Evolutionary conservation across 805 yeast genomes (phyloP).

Genomic region (Wickerhamomyces ciferrii): DNA sequence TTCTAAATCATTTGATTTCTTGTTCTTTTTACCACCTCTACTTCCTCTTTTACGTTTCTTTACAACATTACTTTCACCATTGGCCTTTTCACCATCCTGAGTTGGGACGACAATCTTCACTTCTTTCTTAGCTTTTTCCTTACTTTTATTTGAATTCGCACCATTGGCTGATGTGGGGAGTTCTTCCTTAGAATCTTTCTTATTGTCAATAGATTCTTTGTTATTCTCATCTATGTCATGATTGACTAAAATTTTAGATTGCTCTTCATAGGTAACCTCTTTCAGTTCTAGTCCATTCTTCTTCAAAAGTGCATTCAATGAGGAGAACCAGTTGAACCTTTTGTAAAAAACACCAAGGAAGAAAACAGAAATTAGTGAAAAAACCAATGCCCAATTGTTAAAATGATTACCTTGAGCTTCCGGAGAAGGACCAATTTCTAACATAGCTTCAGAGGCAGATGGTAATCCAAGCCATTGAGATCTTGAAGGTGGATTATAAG

Average conservation of each 20-base stretch:
- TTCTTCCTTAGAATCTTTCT: background rate
- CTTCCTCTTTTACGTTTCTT: conserved; percentile 79
- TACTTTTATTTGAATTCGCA: too few species aligned
- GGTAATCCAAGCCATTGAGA: conserved; percentile 14
- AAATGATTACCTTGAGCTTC: background rate
- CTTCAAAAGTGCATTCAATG: conserved; percentile 24
- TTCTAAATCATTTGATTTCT: conserved; percentile 13
- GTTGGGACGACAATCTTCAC: conserved; percentile 25
- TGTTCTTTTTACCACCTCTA: conserved; percentile 72
- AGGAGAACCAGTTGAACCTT: conserved; percentile 22
- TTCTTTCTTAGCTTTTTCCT: conserved; percentile 13
- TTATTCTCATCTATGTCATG: background rate
- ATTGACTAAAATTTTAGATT: background rate
- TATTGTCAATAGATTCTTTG: background rate
- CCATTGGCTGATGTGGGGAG: conserved; percentile 2
- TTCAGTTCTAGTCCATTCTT: conserved; percentile 27
- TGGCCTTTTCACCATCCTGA: conserved; percentile 11
- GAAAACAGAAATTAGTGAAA: conserved; percentile 19
- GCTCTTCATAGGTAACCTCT: conserved; percentile 11
- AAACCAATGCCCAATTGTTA: background rate
- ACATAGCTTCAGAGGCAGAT: conserved; percentile 10
- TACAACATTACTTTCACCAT: conserved; percentile 25
- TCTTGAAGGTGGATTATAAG: conserved; percentile 11
- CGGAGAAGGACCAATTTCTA: conserved; percentile 22
- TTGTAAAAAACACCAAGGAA: background rate